Base-by-base conservation (phyloP, 192 early-diverging fungal species). In the Phycomyces nitens region DNA sequence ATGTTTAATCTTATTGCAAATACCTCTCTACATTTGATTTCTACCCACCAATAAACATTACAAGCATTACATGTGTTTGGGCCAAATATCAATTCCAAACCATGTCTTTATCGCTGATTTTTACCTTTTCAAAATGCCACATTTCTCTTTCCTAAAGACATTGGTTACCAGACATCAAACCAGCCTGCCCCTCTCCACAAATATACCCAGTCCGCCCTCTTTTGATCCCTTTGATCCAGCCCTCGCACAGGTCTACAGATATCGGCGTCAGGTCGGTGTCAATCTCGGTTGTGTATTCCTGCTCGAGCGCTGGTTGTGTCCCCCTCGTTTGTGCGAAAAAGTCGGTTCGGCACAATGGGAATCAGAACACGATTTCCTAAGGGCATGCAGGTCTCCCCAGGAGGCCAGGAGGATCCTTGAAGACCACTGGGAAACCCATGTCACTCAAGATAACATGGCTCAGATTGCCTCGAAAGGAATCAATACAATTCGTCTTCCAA, bases 401-500 rank as follows among this genome's bases (percentile, higher is more conserved):
- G 75, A 78, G 24, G 77, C 81, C 61, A 58, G 44, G 38, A 54
- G 71, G 4, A 67, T 76, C 3, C 64, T 88, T 9, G 71, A 74
- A 27, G 50, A 71, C 21, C 86, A 89, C 58, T 89, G 82, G 71
- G 62, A 64, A 8, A 71, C 73, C 3, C 88, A 77, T 75, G 78
- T 87, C n/a, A 83, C 78, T 12, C 82, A 86, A 39, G 42, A 73
- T 5, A 84, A 86, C 34, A 78, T 88, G 43, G 56, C 69, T 0
- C 49, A 62, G 8, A 62, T 88, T 21, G 66, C 78, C 11, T 50
- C 65, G 0, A 43, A 77, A 29, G 75, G 82, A 18, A 78, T 89
- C 63, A 89, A 88, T 73, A 77, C 80, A 12, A 62, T 89, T 11
- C 81, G 86, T 16, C 80, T 89, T 24, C 88, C 85, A 0, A 76